These are phyloP conservation scores for Dillenia suffruticosa DNA, from an alignment of 164 flowering plant genomes.

Conservation along the genomic window DNA sequence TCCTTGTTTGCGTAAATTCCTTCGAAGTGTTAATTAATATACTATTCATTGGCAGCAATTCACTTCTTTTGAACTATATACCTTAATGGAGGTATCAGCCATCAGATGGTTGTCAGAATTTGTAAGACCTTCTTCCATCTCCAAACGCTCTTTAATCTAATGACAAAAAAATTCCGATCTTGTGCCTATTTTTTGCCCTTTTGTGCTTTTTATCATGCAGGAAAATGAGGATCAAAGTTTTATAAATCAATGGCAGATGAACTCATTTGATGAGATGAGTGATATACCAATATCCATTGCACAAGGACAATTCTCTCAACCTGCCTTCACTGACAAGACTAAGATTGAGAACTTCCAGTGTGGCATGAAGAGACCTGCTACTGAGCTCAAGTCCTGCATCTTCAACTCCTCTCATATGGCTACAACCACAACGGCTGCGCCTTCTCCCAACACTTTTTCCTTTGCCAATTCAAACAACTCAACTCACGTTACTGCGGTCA, in stretches of 20 bases:
- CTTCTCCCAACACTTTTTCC: conserved; percentile 26
- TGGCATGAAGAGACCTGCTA: conserved; percentile 32
- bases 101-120: conserved; percentile 32
- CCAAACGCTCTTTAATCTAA: not conserved
- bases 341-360: conserved; percentile 6
- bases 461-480: conserved; percentile 20
- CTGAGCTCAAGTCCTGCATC: conserved; percentile 43
- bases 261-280: conserved; percentile 38
- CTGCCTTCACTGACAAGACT: conserved; percentile 11
- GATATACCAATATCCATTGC: conserved; percentile 36
- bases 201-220: conserved; percentile 15
- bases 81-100: conserved; percentile 39
- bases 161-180: no score
- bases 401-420: conserved; percentile 34
- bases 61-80: no score
- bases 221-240: conserved; percentile 50
- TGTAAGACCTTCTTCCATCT: conserved; percentile 16
- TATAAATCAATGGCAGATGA: conserved; percentile 36
- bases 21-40: no score
- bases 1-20: no score
- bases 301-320: conserved; percentile 34
- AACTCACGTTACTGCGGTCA: conserved; percentile 18
- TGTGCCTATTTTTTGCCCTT: not conserved
- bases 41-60: no score
- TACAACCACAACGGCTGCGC: conserved; percentile 16